These are phyloP conservation scores for Candida ficus DNA, from an alignment of 805 yeast genomes.

Conservation along the genomic window DNA sequence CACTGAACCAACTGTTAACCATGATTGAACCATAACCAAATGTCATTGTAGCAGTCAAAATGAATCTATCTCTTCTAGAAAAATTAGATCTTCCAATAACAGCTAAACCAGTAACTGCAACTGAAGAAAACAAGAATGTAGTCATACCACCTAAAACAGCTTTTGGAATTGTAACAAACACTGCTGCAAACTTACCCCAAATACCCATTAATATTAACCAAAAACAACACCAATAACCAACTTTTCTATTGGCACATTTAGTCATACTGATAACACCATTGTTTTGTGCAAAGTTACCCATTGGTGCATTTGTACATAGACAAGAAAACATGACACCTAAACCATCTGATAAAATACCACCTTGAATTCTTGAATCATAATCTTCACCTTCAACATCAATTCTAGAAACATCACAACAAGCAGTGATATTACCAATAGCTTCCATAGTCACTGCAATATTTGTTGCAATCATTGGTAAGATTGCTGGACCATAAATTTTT, in stretches of 20 bases:
- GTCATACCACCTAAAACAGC: conserved; percentile 88
- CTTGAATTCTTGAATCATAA: conserved; percentile 84
- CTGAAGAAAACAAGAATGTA: conserved; percentile 67
- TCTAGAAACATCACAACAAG: conserved; percentile 87
- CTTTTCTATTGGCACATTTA: conserved; percentile 81
- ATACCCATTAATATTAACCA: conserved; percentile 83
- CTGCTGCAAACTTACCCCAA: conserved; percentile 82
- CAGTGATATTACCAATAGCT: conserved; percentile 92
- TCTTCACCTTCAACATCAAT: conserved; percentile 75
- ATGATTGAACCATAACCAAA: conserved; percentile 66
- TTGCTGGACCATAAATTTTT: conserved; percentile 75
- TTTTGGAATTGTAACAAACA: conserved; percentile 77
- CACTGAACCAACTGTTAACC: conserved; percentile 57
- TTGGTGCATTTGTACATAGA: conserved; percentile 78
- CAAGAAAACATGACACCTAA: conserved; percentile 67
- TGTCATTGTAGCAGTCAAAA: conserved; percentile 55
- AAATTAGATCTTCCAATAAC: conserved; percentile 50
- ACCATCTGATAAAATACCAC: conserved; percentile 90
- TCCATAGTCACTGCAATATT: conserved; percentile 84
- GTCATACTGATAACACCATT: conserved; percentile 92
- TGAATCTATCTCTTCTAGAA: conserved; percentile 68
- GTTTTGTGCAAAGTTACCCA: conserved; percentile 91
- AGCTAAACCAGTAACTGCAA: conserved; percentile 68
- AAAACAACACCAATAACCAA: conserved; percentile 77
- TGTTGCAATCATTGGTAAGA: conserved; percentile 79